Evolutionary conservation across 441 rosid genomes (phyloP).

Genomic region (Mallotus repandus): DNA sequence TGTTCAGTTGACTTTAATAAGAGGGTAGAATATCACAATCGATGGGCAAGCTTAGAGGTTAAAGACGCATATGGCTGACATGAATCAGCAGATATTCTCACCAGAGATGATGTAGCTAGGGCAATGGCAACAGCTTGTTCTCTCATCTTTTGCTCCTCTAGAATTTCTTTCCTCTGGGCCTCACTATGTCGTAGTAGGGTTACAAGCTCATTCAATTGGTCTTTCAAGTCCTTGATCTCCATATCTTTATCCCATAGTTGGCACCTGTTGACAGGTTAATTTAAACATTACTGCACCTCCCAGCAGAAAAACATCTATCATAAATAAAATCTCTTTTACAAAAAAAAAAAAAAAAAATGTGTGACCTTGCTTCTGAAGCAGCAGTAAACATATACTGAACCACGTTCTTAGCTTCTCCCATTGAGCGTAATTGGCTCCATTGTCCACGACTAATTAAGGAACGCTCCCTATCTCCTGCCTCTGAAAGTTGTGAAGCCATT

Average conservation of each 20-base stretch:
- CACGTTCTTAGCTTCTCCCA: conserved; percentile 96
- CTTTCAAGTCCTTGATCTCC: conserved; percentile 89
- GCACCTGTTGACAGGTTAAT: conserved; percentile 47
- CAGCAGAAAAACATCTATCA: neutral
- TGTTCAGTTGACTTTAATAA: neutral
- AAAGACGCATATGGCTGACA: neutral
- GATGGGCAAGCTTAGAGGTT: neutral
- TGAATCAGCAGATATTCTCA: conserved; percentile 29
- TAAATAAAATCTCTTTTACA: neutral
- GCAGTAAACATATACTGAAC: conserved; percentile 92
- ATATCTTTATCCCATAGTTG: conserved; percentile 86
- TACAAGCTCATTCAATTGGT: conserved; percentile 83
- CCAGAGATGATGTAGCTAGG: conserved; percentile 62
- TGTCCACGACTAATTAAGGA: conserved; percentile 82
- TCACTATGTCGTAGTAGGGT: conserved; percentile 73
- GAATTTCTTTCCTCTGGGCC: conserved; percentile 65
- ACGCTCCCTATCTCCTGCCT: conserved; percentile 95
- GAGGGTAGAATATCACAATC: neutral
- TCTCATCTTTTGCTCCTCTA: conserved; percentile 73
- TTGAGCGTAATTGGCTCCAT: conserved; percentile 94
- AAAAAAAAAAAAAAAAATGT: conserved; percentile 17
- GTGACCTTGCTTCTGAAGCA: conserved; percentile 80
- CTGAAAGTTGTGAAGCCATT: conserved; percentile 99
- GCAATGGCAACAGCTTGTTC: conserved; percentile 74
- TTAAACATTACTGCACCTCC: neutral